phyloP scores from a whole-genome alignment of 495 filamentous ascomycete genomes.

The Aspergillus indologenus region DNA sequence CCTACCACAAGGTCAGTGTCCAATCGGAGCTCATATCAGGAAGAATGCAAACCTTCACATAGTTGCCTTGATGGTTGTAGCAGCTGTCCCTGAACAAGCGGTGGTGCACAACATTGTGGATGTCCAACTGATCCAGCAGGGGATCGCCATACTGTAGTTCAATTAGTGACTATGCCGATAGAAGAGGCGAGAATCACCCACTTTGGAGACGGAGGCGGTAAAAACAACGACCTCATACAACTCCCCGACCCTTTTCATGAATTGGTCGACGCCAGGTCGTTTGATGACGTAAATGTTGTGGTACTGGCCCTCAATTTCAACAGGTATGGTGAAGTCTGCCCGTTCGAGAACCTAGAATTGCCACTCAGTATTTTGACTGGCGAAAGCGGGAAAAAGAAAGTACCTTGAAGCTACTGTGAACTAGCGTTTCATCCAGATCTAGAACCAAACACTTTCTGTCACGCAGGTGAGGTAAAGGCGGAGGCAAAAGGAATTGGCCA shows the following conservation, averaged over 20 bases:
- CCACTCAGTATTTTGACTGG: conserved; percentile 8
- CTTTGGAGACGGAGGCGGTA: conserved; percentile 97
- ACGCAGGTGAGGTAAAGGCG: conserved; percentile 69
- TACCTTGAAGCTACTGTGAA: conserved; percentile 99
- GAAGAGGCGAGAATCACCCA: conserved; percentile 35
- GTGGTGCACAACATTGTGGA: conserved; percentile 95
- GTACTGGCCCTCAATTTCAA: conserved; percentile 98
- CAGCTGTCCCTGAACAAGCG: conserved; percentile 96
- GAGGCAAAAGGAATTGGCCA: conserved; percentile 75
- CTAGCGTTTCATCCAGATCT: conserved; percentile 96
- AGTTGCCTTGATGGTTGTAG: conserved; percentile 99
- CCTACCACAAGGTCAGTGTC: conserved; percentile 41
- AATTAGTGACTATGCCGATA: conserved; percentile 9
- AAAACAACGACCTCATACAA: conserved; percentile 99
- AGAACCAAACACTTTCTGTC: conserved; percentile 93
- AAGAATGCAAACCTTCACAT: conserved; percentile 69
- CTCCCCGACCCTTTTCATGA: conserved; percentile 98
- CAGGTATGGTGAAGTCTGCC: conserved; percentile 98
- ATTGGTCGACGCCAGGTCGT: conserved; percentile 92
- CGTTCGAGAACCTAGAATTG: conserved; percentile 82
- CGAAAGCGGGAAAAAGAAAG: conserved; percentile 10
- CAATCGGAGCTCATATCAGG: neutral
- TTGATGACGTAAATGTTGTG: conserved; percentile 99
- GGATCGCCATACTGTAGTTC: conserved; percentile 84
- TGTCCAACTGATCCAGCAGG: conserved; percentile 92